Evolutionary conservation across 1,139 yeast genomes (phyloP).

Genomic region (Sugiyamaella pinicola): DNA sequence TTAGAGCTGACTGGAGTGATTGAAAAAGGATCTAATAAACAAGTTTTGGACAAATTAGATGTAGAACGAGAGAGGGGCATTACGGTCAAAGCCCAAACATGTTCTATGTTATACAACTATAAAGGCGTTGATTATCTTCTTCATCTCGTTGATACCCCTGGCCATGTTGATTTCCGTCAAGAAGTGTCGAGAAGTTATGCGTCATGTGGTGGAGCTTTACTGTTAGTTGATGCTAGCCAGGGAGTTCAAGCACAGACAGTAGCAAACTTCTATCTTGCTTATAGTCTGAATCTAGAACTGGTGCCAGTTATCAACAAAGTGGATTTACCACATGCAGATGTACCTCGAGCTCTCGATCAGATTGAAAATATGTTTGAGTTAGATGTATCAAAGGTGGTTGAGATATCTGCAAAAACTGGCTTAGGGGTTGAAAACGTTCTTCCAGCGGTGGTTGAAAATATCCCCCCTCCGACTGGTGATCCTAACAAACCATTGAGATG

Average conservation of each 20-base stretch:
- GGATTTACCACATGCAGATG: constrained; percentile 86
- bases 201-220: constrained; percentile 91
- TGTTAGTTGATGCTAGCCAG: constrained; percentile 91
- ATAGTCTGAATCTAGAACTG: constrained; percentile 76
- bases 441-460: constrained; percentile 75
- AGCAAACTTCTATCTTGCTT: constrained; percentile 90
- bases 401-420: constrained; percentile 93
- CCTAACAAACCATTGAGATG: constrained; percentile 64
- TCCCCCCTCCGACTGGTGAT: constrained; percentile 72
- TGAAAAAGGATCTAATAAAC: constrained; percentile 74
- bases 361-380: constrained; percentile 82
- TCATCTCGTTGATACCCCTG: constrained; percentile 96
- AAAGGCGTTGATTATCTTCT: constrained; percentile 73
- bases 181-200: constrained; percentile 95
- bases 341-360: constrained; percentile 78
- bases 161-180: constrained; percentile 94
- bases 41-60: constrained; percentile 87
- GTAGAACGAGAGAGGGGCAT: constrained; percentile 96
- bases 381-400: constrained; percentile 70
- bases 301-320: constrained; percentile 91
- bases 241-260: constrained; percentile 98
- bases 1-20: constrained; percentile 89
- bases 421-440: constrained; percentile 70
- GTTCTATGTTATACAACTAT: constrained; percentile 83
- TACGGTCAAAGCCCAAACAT: constrained; percentile 95